Base-by-base conservation (phyloP, 169 alveolate genomes). In the Besnoitia besnoiti region DNA sequence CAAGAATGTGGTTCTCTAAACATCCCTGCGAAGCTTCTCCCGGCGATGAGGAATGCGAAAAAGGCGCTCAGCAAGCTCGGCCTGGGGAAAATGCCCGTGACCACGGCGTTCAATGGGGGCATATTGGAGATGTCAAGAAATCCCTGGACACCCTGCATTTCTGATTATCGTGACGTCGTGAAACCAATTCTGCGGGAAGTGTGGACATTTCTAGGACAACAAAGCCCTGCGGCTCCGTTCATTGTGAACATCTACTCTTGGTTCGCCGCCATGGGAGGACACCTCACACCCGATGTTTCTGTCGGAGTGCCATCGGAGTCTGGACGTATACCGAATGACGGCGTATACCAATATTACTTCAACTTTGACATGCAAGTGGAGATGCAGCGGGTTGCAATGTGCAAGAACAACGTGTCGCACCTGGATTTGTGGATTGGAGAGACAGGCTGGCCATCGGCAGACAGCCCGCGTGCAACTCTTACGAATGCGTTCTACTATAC, bases 341-440 rank as follows among this genome's bases (percentile, higher is more conserved):
- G 92, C 33, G 76, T 10, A 40, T 89, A 73, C 88, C 67, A 55
- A 21, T 89, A 89, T 51, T 89, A 73, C 51, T 89, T 89, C 59
- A 89, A 89, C 59, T 89, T 89, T 39, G 92, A 89, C 59, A 75
- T 89, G 88, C 92, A 89, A 39, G 76, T 89, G 88, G 92, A 89
- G 51, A 89, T 89, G 92, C 92, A 89, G 75, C 73, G 92, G 21
- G 88, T 89, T 7, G 92, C 92, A 19, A 33, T 89, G 76, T 89
- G 92, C 59, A 89, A 89, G 46, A 49, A 89, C 59, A 73, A 73
- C 76, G 55, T 49, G n/a, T 47, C 76, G 2, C 55, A 89, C 27
- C 42, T 89, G 59, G 88, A 89, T 51, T 44, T 89, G n/a, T 89
- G 92, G 92, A 51, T 89, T 5, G 92, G 92, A n/a, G 92, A 89